Evolutionary conservation across 306 rosid species (phyloP).

Genomic region (Clitoria ternatea): DNA sequence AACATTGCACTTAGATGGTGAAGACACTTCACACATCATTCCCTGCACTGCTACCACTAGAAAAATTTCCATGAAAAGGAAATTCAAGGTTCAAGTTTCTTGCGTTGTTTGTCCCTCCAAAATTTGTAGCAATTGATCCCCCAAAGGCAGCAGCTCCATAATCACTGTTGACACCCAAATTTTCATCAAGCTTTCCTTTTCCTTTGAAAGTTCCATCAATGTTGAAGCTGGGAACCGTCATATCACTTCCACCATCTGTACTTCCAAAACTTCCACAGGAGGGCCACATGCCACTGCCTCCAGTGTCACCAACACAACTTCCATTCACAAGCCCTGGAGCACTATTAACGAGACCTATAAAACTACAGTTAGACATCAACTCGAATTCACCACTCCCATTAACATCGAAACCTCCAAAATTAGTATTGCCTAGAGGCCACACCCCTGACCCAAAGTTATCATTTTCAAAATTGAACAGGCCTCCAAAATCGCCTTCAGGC

Average conservation of each 20-base stretch:
- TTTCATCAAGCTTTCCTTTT: neutral
- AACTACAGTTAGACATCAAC: too few relatives aligned
- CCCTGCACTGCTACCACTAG: neutral
- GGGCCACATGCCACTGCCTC: neutral
- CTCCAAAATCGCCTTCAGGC: neutral
- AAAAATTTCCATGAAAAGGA: neutral
- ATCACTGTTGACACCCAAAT: neutral
- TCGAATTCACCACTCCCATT: too few relatives aligned
- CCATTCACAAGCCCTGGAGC: neutral
- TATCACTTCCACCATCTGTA: neutral
- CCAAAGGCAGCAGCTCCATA: neutral
- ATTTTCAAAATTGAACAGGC: neutral
- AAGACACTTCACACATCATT: too few relatives aligned
- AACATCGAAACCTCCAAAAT: neutral
- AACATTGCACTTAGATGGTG: neutral
- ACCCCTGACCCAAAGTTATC: neutral
- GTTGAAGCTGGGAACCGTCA: neutral
- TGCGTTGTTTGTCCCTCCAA: neutral
- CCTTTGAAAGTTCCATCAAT: neutral
- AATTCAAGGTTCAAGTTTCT: neutral
- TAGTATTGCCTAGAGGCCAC: neutral
- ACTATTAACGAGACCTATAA: neutral
- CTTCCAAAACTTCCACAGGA: neutral
- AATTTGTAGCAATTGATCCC: neutral
- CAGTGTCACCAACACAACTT: neutral